Conservation (phyloP, 176 grass and related monocot species). For the Eragrostis nindensis region DNA sequence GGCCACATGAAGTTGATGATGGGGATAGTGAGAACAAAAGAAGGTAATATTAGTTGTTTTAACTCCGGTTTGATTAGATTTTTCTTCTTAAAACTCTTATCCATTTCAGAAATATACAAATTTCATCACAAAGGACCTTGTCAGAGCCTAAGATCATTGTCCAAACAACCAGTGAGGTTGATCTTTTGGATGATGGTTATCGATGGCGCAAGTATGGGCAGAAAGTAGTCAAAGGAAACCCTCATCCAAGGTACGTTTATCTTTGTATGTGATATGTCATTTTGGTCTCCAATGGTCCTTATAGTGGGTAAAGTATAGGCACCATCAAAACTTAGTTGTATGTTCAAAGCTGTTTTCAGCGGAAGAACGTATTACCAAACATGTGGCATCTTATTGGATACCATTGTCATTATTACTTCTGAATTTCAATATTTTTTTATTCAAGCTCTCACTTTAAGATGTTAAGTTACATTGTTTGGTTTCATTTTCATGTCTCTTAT, state of each 20-base stretch:
- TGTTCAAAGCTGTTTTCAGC: not conserved
- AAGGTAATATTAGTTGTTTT: slow-evolving; percentile 51
- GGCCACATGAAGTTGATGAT: slow-evolving; percentile 52
- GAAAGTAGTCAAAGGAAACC: slow-evolving; percentile 98
- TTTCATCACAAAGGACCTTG: slow-evolving; percentile 74
- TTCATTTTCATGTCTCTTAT: not conserved
- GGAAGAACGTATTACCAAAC: not conserved
- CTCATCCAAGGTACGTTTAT: slow-evolving; percentile 78
- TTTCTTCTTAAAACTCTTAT: slow-evolving; percentile 6
- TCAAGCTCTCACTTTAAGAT: not conserved
- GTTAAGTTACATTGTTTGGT: not conserved
- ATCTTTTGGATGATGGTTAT: slow-evolving; percentile 99
- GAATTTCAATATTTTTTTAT: slow-evolving; percentile 1
- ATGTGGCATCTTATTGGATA: slow-evolving; percentile 1
- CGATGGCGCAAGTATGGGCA: slow-evolving; percentile 98
- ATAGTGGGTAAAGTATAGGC: not conserved
- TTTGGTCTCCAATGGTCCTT: not conserved
- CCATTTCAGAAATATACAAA: slow-evolving; percentile 60
- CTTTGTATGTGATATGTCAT: not conserved
- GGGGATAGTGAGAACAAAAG: slow-evolving; percentile 57
- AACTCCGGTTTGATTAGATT: slow-evolving; percentile 29
- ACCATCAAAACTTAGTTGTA: not conserved
- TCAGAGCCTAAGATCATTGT: slow-evolving; percentile 81
- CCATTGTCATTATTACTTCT: not conserved
- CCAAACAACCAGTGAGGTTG: slow-evolving; percentile 96